phyloP scores from a whole-genome alignment of 2,329 filamentous ascomycete genomes.

The Calonectria crousiana region DNA sequence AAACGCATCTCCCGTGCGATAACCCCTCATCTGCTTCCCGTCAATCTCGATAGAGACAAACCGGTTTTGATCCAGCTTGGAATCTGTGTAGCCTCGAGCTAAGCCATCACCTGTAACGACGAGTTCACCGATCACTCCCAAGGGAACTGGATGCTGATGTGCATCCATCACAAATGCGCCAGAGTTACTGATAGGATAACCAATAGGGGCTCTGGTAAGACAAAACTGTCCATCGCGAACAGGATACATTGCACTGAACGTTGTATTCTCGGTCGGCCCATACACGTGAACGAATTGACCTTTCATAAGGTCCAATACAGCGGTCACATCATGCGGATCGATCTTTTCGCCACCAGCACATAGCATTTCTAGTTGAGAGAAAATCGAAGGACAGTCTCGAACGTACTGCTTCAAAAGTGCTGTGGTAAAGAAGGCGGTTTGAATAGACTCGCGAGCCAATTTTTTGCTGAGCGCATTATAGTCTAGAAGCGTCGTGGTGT shows the following conservation, averaged over 20 bases:
- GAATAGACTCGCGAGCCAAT: conserved; percentile 45
- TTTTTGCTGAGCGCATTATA: conserved; percentile 43
- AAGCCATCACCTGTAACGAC: background rate
- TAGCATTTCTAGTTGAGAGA: background rate
- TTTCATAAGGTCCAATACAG: background rate
- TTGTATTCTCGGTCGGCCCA: background rate
- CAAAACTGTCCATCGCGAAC: background rate
- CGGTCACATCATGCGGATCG: background rate
- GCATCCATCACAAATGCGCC: background rate
- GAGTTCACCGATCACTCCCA: background rate
- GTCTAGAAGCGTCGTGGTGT: conserved; percentile 57
- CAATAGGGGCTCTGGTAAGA: background rate
- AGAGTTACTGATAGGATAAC: background rate
- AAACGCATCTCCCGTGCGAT: background rate
- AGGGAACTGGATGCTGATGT: background rate
- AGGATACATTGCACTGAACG: background rate
- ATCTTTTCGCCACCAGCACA: background rate
- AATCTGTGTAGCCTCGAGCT: background rate
- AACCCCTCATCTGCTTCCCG: background rate
- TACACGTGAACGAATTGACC: background rate
- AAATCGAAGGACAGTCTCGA: background rate
- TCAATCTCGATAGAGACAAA: background rate
- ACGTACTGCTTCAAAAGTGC: background rate
- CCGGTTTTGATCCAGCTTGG: background rate
- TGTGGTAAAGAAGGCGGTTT: conserved; percentile 2